Conservation (phyloP, 495 filamentous ascomycete genomes). For the Penicillium waksmanii region DNA sequence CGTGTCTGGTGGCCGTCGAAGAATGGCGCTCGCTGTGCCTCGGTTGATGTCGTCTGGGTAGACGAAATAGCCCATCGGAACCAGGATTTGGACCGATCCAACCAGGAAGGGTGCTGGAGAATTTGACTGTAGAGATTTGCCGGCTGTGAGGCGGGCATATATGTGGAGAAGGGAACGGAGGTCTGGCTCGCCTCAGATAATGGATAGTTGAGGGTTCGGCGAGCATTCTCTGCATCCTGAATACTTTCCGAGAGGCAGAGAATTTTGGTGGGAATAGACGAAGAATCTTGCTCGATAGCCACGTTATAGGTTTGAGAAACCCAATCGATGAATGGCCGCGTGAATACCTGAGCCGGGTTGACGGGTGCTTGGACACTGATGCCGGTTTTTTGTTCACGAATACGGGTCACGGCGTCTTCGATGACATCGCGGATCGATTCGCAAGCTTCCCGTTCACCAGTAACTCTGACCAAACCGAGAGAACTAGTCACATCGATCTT, state of each 20-base stretch:
- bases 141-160: conserved; percentile 34
- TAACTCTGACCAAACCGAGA: conserved; percentile 44
- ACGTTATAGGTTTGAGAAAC: conserved; percentile 36
- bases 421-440: conserved; percentile 47
- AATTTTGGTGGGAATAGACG: conserved; percentile 27
- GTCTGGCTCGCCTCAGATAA: conserved; percentile 22
- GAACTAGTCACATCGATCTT: conserved; percentile 46
- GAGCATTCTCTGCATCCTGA: conserved; percentile 36
- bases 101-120: conserved; percentile 32
- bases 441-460: conserved; percentile 40
- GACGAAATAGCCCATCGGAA: conserved; percentile 45
- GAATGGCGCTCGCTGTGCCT: conserved; percentile 22
- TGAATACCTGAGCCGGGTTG: conserved; percentile 20
- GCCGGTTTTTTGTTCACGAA: conserved; percentile 34
- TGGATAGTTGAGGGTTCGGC: conserved; percentile 41
- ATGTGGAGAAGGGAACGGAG: conserved; percentile 40
- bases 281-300: conserved; percentile 24
- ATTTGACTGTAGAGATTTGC: conserved; percentile 27
- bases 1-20: conserved; percentile 39
- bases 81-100: conserved; percentile 41
- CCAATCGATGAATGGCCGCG: conserved; percentile 38
- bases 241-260: conserved; percentile 42
- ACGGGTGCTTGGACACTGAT: conserved; percentile 20
- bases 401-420: conserved; percentile 37
- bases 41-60: conserved; percentile 18